Evolutionary conservation across 2,329 filamentous ascomycete genomes (phyloP).

Genomic region (Fusarium decemcellulare): DNA sequence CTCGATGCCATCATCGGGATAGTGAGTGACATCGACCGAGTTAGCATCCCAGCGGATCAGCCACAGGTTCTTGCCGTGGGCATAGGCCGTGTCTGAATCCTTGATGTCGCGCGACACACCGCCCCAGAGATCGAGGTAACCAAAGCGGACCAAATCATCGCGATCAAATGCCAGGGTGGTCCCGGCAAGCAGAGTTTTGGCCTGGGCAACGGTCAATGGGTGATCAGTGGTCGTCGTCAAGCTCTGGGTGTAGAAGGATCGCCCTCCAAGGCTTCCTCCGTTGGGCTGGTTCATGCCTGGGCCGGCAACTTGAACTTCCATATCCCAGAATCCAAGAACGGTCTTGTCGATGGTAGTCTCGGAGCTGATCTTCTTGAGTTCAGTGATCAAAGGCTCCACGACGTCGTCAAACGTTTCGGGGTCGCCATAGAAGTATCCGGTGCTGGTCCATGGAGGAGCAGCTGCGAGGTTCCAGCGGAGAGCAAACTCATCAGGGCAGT

Average conservation of each 20-base stretch:
- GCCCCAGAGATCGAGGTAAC: conserved; percentile 46
- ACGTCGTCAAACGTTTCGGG: conserved; percentile 36
- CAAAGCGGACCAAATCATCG: conserved; percentile 39
- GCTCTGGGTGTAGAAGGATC: conserved; percentile 42
- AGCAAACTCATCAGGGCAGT: conserved; percentile 40
- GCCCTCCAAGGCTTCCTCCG: conserved; percentile 39
- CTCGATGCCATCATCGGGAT: conserved; percentile 35
- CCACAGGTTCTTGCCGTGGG: conserved; percentile 44
- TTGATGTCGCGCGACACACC: conserved; percentile 40
- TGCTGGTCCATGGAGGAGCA: conserved; percentile 28
- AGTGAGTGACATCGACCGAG: conserved; percentile 20
- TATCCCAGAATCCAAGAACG: conserved; percentile 42
- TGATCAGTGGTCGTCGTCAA: conserved; percentile 40
- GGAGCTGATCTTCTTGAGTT: conserved; percentile 29
- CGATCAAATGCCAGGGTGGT: conserved; percentile 42
- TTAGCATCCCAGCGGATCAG: conserved; percentile 42
- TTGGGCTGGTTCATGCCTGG: conserved; percentile 39
- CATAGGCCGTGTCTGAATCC: conserved; percentile 39
- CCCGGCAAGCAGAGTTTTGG: conserved; percentile 29
- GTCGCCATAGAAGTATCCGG: conserved; percentile 46
- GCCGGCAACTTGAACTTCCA: conserved; percentile 37
- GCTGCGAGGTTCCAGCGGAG: conserved; percentile 38
- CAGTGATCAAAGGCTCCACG: conserved; percentile 28
- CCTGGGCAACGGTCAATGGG: conserved; percentile 41
- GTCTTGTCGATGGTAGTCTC: conserved; percentile 28